Evolutionary conservation across 164 flowering plant genomes (phyloP), one percentile per base, ranked within the genome.

Genomic region (Saururus chinensis): DNA sequence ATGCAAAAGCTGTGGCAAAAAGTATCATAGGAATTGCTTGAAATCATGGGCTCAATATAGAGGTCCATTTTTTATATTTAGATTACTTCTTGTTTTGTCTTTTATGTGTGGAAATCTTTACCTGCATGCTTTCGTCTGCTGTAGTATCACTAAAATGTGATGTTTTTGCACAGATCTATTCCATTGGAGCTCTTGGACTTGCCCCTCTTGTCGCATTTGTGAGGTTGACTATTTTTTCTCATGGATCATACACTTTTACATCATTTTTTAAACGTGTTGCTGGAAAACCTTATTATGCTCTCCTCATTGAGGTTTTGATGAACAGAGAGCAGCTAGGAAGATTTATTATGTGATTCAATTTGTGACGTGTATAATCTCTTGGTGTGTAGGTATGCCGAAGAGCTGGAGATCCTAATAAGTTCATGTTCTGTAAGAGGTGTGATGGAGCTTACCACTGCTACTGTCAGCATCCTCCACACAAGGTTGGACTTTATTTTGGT

Each of bases 381-480:
- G n/a, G n/a, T n/a, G 37, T 30, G 56, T 68, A 93, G 99, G 80
- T 84, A 19, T 95, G 99, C 70, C 86, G 90, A 55, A 85, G 83
- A 77, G 68, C 93, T 53, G 98, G 98, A 72, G 98, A 95, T 71
- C 95, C 96, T 51, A 91, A 76, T 42, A 95, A 89, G 71, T 84
- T 95, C 37, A 81, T 87, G 91, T 95, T 91, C 65, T 95, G 99
- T 76, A 87, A 80, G 77, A 86, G 99, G 73, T 95, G 99, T 75
- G 99, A 95, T 79, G 92, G 81, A 63, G 98, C 98, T 61, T 84
- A 80, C 68, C 99, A 95, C 68, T 95, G 97, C 76, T 89, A 95
- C 73, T 95, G 99, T 68, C 95, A 81, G 77, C 99, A 95, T 40
- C 99, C 96, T 68, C 87, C 97, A 4, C 99, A 95, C 74, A 91